Evolutionary conservation across 768 basidiomycete species (phyloP).

Genomic region (Boletus pseudo-olivaceus): DNA sequence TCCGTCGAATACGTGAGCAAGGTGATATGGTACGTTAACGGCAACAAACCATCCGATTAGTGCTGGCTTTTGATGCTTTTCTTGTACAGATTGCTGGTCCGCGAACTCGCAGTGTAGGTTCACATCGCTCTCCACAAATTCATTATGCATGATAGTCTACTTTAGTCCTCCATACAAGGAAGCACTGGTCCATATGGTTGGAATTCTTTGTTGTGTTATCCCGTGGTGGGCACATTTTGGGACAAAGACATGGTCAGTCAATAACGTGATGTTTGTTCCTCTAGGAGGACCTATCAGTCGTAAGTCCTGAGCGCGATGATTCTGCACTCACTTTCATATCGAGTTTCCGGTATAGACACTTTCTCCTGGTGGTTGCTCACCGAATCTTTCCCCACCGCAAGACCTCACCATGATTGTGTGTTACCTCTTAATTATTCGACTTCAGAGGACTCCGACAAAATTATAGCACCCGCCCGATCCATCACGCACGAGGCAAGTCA

Average conservation of each 20-base stretch:
- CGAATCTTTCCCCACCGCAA: neutral
- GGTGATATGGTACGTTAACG: neutral
- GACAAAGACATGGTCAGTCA: neutral
- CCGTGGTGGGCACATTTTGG: neutral
- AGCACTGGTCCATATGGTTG: neutral
- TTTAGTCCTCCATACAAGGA: constrained; percentile 3
- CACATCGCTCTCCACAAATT: neutral
- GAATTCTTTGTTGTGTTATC: neutral
- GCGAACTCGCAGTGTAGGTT: constrained; percentile 6
- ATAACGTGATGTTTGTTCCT: neutral
- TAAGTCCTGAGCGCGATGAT: neutral
- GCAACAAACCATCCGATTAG: neutral
- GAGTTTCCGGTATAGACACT: neutral
- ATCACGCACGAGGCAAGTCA: neutral
- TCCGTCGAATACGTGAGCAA: neutral
- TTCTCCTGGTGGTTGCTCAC: neutral
- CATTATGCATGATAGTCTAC: neutral
- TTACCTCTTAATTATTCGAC: neutral
- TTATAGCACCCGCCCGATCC: constrained; percentile 5
- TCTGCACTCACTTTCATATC: neutral
- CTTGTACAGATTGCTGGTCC: neutral
- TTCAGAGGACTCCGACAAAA: neutral
- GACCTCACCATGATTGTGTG: neutral
- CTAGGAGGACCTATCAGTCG: neutral
- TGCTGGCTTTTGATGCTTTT: neutral